phyloP scores from a whole-genome alignment of 805 yeast genomes.

The Jamesozyma piceae region DNA sequence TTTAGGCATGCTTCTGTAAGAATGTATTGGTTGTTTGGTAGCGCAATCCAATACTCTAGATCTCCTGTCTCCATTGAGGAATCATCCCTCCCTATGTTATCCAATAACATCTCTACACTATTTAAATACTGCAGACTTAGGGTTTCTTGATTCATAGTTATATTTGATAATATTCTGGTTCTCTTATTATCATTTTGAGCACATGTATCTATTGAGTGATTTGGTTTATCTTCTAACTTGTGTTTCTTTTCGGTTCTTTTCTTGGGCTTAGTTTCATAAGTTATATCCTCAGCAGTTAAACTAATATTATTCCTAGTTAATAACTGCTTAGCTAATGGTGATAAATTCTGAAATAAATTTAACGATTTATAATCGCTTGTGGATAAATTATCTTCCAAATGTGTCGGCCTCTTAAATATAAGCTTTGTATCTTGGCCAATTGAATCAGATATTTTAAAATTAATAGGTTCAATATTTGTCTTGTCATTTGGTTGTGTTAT shows the following conservation, averaged over 20 bases:
- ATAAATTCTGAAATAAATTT: conserved; percentile 14
- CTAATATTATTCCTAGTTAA: conserved; percentile 5
- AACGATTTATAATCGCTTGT: background rate
- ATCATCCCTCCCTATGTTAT: conserved; percentile 6
- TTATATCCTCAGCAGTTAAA: background rate
- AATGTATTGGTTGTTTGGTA: conserved; percentile 8
- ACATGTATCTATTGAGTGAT: conserved; percentile 1
- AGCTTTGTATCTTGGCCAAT: conserved; percentile 3
- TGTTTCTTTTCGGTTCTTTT: conserved; percentile 1
- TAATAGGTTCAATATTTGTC: background rate
- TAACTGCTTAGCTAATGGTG: conserved; percentile 18
- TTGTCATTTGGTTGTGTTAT: background rate
- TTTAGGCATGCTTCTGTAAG: conserved; percentile 12
- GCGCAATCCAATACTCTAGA: conserved; percentile 15
- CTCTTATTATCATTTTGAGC: conserved; percentile 9
- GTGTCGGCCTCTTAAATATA: conserved; percentile 15
- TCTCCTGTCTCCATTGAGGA: conserved; percentile 4
- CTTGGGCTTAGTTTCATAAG: background rate
- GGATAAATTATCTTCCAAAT: background rate
- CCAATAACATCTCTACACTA: conserved; percentile 13
- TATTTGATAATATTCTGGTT: conserved; percentile 12
- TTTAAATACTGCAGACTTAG: conserved; percentile 16
- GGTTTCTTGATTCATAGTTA: conserved; percentile 17
- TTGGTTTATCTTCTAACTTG: conserved; percentile 4
- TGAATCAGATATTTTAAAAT: background rate